Conservation (phyloP, 2,329 filamentous ascomycete species). For the Verticillium zaregamsianum region DNA sequence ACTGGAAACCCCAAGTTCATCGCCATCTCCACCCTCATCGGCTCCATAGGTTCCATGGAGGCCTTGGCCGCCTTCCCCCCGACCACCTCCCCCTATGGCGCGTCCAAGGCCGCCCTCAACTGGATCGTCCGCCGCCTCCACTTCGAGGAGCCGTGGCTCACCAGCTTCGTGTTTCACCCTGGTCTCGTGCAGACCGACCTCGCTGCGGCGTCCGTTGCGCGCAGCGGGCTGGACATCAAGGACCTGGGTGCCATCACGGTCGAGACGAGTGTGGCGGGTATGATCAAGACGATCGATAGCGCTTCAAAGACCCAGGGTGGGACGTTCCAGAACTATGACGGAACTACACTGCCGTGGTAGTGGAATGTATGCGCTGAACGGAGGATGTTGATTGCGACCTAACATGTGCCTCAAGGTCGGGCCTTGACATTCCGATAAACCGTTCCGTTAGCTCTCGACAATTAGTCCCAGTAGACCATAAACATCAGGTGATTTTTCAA, state of each 20-base stretch:
- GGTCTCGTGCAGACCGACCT: constrained; percentile 16
- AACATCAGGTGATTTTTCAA: too few species aligned
- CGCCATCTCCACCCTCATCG: constrained; percentile 18
- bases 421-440: too few species aligned
- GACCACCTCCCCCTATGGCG: constrained; percentile 32
- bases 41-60: constrained; percentile 16
- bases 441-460: too few species aligned
- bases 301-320: constrained; percentile 1
- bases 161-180: constrained; percentile 25
- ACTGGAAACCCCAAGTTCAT: constrained; percentile 19
- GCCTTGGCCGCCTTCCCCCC: constrained; percentile 10
- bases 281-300: constrained; percentile 3
- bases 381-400: too few species aligned
- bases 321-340: constrained; percentile 10
- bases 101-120: constrained; percentile 33
- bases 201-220: background rate
- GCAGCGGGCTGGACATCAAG: background rate
- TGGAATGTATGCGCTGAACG: too few species aligned
- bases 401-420: too few species aligned
- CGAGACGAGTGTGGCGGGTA: constrained; percentile 11
- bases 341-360: constrained; percentile 8
- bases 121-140: constrained; percentile 26
- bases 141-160: constrained; percentile 26
- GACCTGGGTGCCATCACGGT: constrained; percentile 11
- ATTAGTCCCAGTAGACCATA: too few species aligned